Percentiles rank a stretch among this genome's conserved stretches.
Conservation (phyloP, 192 early-diverging fungal genomes). For the Backusella australiensis region DNA sequence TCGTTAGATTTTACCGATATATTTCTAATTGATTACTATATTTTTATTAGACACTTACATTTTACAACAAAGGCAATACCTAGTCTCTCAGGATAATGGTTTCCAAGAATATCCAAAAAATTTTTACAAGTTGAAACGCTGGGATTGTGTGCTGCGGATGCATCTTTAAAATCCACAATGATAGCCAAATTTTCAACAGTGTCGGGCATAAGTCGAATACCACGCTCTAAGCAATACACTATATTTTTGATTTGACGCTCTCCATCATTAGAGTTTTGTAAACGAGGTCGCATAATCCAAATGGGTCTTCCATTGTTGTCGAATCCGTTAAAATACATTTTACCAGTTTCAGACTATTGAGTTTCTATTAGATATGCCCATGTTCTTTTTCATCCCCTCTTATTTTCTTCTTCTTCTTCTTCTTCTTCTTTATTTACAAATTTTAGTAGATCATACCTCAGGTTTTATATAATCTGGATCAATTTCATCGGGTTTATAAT, state of each 20-base stretch:
- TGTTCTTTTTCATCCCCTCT: not conserved
- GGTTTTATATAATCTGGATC: slow-evolving; percentile 69
- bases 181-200: slow-evolving; percentile 75
- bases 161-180: slow-evolving; percentile 78
- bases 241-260: slow-evolving; percentile 75
- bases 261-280: slow-evolving; percentile 76
- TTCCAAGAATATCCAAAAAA: slow-evolving; percentile 76
- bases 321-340: slow-evolving; percentile 83
- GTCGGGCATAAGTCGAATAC: slow-evolving; percentile 69
- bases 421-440: no score
- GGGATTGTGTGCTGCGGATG: slow-evolving; percentile 62
- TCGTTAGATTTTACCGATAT: not conserved
- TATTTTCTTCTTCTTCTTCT: no score
- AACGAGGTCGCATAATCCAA: slow-evolving; percentile 72
- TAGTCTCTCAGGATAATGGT: slow-evolving; percentile 89
- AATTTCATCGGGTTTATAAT: slow-evolving; percentile 68
- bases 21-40: not conserved
- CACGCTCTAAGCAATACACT: slow-evolving; percentile 77
- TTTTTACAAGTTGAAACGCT: slow-evolving; percentile 71
- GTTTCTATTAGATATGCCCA: not conserved
- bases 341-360: slow-evolving; percentile 67
- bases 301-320: slow-evolving; percentile 71
- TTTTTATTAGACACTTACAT: slow-evolving; percentile 33
- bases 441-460: slow-evolving; percentile 49
- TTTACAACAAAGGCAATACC: slow-evolving; percentile 67